Conservation (phyloP, 179 eudicot genomes). For the Vitellaria paradoxa region DNA sequence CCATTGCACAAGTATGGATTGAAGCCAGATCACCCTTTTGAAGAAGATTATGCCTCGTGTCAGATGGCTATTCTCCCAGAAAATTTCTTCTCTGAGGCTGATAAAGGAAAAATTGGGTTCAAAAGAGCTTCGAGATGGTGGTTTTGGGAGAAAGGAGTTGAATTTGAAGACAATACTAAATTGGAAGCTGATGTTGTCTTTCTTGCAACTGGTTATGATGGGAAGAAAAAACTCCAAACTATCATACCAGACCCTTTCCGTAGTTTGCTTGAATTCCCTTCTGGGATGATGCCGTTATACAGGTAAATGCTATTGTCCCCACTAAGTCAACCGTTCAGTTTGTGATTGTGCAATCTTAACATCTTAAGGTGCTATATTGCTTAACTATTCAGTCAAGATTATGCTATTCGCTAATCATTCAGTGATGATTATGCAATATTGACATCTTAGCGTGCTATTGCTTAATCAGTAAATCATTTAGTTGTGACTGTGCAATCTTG, state of each 20-base stretch:
- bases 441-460: too few species aligned
- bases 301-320: slow-evolving; percentile 31
- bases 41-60: slow-evolving; percentile 90
- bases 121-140: slow-evolving; percentile 65
- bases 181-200: slow-evolving; percentile 77
- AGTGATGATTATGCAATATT: too few species aligned
- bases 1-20: slow-evolving; percentile 74
- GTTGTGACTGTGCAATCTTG: too few species aligned
- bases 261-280: slow-evolving; percentile 52
- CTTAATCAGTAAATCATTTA: too few species aligned
- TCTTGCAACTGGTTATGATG: slow-evolving; percentile 85
- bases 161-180: slow-evolving; percentile 62
- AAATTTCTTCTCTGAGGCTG: slow-evolving; percentile 65
- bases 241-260: slow-evolving; percentile 72
- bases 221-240: slow-evolving; percentile 59
- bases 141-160: slow-evolving; percentile 68
- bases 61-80: slow-evolving; percentile 97
- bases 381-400: too few species aligned
- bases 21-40: slow-evolving; percentile 83
- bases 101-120: slow-evolving; percentile 67
- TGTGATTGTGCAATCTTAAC: too few species aligned
- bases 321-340: too few species aligned
- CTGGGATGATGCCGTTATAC: slow-evolving; percentile 82
- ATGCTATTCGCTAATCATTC: too few species aligned
- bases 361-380: too few species aligned